These are phyloP conservation scores for Fusarium pseudonygamai DNA, from an alignment of 2,329 filamentous ascomycete genomes.

Conservation along the genomic window DNA sequence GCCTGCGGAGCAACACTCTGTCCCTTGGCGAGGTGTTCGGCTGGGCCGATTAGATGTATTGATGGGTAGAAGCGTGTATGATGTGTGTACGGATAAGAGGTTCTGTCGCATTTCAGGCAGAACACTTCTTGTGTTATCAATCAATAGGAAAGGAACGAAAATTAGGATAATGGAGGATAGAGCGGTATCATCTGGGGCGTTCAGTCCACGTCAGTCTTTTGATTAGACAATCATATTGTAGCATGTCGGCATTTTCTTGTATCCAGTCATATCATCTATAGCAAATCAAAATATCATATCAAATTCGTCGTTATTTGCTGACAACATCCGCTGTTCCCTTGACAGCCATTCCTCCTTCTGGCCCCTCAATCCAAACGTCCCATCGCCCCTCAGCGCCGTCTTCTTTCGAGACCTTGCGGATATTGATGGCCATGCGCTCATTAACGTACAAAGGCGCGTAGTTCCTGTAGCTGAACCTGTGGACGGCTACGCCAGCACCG, in stretches of 20 bases:
- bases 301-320: not conserved
- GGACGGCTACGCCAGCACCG: conserved; percentile 50
- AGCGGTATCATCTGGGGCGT: conserved; percentile 2
- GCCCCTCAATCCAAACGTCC: conserved; percentile 52
- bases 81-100: conserved; percentile 6
- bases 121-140: not conserved
- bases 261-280: conserved; percentile 3
- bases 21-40: conserved; percentile 92
- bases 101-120: not conserved
- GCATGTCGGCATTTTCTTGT: conserved; percentile 21
- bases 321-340: conserved; percentile 59
- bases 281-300: not conserved
- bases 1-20: conserved; percentile 78
- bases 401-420: conserved; percentile 55
- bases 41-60: conserved; percentile 63
- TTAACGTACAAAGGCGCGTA: conserved; percentile 81
- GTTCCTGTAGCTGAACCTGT: conserved; percentile 79
- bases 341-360: conserved; percentile 69
- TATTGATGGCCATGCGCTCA: conserved; percentile 76
- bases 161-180: conserved; percentile 7
- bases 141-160: not conserved
- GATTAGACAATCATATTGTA: conserved; percentile 22
- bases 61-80: conserved; percentile 14
- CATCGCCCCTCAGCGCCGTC: conserved; percentile 51
- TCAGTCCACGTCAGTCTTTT: conserved; percentile 1